A percentile compares a stretch with the other conserved stretches of the same genome.
phyloP scores from a whole-genome alignment of 331 rosid genomes.

The Quercus lobata region DNA sequence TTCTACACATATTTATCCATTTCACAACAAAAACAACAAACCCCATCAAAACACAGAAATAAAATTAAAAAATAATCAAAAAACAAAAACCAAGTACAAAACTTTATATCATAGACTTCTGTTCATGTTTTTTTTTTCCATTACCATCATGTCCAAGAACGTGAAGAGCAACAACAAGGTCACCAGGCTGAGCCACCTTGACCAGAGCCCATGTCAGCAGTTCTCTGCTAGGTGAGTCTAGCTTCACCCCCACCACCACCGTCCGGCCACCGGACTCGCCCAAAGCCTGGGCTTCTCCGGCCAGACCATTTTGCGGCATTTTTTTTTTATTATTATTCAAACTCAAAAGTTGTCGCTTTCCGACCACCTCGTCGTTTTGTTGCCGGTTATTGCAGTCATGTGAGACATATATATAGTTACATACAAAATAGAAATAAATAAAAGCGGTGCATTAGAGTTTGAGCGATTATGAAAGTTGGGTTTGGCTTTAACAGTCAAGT shows the following conservation, averaged over 20 bases:
- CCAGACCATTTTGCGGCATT: constrained; percentile 34
- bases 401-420: background rate
- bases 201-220: constrained; percentile 94
- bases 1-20: constrained; percentile 39
- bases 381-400: constrained; percentile 21
- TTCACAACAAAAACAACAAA: constrained; percentile 15
- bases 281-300: constrained; percentile 24
- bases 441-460: too few relatives aligned
- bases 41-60: background rate
- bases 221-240: constrained; percentile 79
- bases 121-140: background rate
- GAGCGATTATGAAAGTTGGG: constrained; percentile 1
- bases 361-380: constrained; percentile 14
- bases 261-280: constrained; percentile 44
- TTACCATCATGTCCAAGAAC: constrained; percentile 75
- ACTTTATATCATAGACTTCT: background rate
- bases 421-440: too few relatives aligned
- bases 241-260: constrained; percentile 80
- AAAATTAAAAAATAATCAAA: background rate
- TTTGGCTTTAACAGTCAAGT: constrained; percentile 45
- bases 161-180: constrained; percentile 81
- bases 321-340: background rate
- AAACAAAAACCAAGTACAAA: background rate
- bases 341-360: background rate
- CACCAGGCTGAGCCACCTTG: constrained; percentile 87